Evolutionary conservation across 306 rosid species (phyloP).

Genomic region (Trichosanthes truncata): DNA sequence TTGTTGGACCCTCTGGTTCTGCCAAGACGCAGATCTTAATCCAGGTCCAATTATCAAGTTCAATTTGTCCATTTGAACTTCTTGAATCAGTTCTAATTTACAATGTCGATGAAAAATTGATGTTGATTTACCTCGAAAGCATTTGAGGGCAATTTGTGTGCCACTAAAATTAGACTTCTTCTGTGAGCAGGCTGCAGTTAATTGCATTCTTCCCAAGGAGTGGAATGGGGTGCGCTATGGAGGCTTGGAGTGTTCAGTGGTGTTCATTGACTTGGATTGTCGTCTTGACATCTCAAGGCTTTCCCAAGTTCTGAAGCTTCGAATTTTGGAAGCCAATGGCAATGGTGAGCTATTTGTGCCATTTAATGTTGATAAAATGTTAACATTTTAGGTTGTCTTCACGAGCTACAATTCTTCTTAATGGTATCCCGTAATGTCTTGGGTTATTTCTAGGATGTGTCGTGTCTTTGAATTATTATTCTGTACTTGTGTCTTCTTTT

Average conservation of each 20-base stretch:
- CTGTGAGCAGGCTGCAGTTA: slow-evolving; percentile 41
- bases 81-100: not conserved
- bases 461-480: not conserved
- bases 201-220: slow-evolving; percentile 60
- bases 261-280: slow-evolving; percentile 74
- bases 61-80: not conserved
- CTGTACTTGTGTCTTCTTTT: not conserved
- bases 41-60: slow-evolving; percentile 24
- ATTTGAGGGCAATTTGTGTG: not conserved
- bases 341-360: slow-evolving; percentile 20
- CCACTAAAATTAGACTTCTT: not conserved
- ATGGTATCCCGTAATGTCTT: not conserved
- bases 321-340: slow-evolving; percentile 34
- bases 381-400: not conserved
- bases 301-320: slow-evolving; percentile 45
- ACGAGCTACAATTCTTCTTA: not conserved
- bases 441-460: not conserved
- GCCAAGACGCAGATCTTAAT: slow-evolving; percentile 69
- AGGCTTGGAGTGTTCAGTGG: slow-evolving; percentile 45
- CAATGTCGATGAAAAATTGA: not conserved
- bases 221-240: slow-evolving; percentile 67
- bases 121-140: not conserved
- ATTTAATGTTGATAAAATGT: not conserved
- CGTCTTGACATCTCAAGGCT: slow-evolving; percentile 58
- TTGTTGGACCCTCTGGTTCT: slow-evolving; percentile 78